Evolutionary conservation across 2,329 filamentous ascomycete genomes (phyloP), one percentile per base, ranked within the genome.

Genomic region (Allantophomopsis cytisporea): DNA sequence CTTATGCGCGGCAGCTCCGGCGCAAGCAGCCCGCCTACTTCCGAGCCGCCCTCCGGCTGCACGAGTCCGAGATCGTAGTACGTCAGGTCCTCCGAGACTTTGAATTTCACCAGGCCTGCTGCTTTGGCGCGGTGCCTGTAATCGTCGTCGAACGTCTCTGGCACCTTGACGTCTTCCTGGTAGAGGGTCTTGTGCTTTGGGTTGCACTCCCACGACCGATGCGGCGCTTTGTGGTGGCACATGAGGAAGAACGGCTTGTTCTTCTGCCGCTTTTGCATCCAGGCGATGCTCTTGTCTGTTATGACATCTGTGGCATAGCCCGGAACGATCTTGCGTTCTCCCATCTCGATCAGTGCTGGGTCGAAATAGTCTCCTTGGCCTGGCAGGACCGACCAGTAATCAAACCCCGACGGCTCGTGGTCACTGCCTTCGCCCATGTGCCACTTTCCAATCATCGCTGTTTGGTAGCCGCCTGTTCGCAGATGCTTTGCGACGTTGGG

Each of bases 171-270:
- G 1, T 59, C 60, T 7, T 71, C 62, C 1, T 52, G 58, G 49
- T 71, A 73, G 2, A 71, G 50, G 35, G 61, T 31, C 41, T 64
- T 65, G 50, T 73, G 65, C 43, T 66, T 66, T 5, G 57, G 46
- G 41, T 71, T 55, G 39, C 56, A 69, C 45, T 72, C 67, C 68
- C 69, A 72, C 12, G 57, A 61, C 3, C 67, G 58, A 44, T 73
- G 69, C 0, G 69, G 68, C 1, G 69, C 69, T 45, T 73, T 73
- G 49, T 73, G 68, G 44, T 72, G 69, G 47, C 66, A 71, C 68
- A 73, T 72, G 34, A 69, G 46, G 47, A 71, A 72, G 51, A 72
- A 72, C 0, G 67, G 67, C 41, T 55, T 55, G 1, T 40, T 33
- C 5, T 42, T 44, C 32, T 56, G 54, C 7, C 56, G 53, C 15